Base-by-base conservation (phyloP, 495 filamentous ascomycete species). In the Halenospora varia region DNA sequence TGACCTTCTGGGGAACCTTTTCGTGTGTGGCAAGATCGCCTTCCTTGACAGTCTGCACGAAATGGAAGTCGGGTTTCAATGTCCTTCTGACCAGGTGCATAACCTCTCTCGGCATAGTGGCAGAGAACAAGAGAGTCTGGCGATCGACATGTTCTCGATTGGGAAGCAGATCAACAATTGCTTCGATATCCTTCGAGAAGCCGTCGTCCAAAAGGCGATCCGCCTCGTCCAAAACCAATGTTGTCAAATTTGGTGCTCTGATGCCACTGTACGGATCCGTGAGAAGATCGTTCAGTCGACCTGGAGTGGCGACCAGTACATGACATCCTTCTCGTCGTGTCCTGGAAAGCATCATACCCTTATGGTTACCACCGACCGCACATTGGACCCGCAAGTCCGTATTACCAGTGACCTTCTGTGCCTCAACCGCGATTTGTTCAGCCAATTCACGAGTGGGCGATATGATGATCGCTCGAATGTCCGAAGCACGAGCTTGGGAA, bases 371-470 rank as follows among this genome's bases (percentile, higher is more conserved):
- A 66, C 94, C 94, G 10, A 97, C 94, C 39, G 92, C 95, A 40
- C 83, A 82, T 71, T 96, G 91, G 22, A 96, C 86, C 18, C 86
- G 70, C 26, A 98, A 69, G 6, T 84, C 82, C 0, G 89, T 95
- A 52, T 78, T 73, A 8, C 40, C 42, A 2, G 81, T 79, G n/a
- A 97, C 66, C 67, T 85, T 93, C 44, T 59, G 72, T 2, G 94
- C 92, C 67, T 98, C 94, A 0, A 72, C 82, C 10, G 87, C 88
- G 62, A 98, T 97, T 73, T 98, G 94, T 69, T 96, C 90, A 2
- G 94, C 94, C 59, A 98, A 79, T 73, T 98, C 94, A 56, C 94
- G 83, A 18, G 94, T 98, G 9, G 94, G 94, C 0, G 95, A 97
- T 58, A 98, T 84, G 66, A 98, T 85, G 44, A 98, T 84, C 23